These are phyloP conservation scores for Wickerhamiella kazuoi DNA, from an alignment of 805 yeast species.

Conservation along the genomic window DNA sequence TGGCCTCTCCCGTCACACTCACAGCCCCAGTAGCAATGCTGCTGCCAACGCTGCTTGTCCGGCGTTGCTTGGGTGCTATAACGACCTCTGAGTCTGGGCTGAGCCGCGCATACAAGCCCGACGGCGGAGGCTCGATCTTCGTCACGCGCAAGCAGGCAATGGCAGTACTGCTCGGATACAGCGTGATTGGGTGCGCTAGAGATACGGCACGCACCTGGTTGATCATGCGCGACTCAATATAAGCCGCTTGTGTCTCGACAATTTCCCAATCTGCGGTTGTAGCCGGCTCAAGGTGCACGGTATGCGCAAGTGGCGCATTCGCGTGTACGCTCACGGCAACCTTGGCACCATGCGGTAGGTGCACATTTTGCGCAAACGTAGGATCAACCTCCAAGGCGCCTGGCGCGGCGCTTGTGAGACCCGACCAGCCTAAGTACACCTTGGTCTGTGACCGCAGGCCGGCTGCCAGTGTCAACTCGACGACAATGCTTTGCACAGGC, in stretches of 20 bases:
- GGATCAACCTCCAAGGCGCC: constrained; percentile 46
- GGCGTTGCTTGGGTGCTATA: constrained; percentile 46
- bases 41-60: background rate
- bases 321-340: constrained; percentile 31
- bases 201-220: constrained; percentile 68
- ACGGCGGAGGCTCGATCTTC: constrained; percentile 27
- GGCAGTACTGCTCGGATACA: constrained; percentile 49
- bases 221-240: constrained; percentile 54
- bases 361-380: constrained; percentile 36
- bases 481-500: constrained; percentile 37
- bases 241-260: constrained; percentile 64
- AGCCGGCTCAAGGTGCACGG: constrained; percentile 62
- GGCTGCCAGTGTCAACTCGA: constrained; percentile 27
- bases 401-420: constrained; percentile 26
- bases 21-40: background rate
- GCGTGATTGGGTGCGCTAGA: constrained; percentile 38
- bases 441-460: constrained; percentile 12
- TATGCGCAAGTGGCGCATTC: constrained; percentile 34
- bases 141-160: constrained; percentile 41
- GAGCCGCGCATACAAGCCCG: constrained; percentile 29
- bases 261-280: constrained; percentile 77
- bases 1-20: background rate
- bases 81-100: constrained; percentile 51
- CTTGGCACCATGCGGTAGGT: constrained; percentile 27
- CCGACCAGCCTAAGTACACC: constrained; percentile 51